phyloP scores from a whole-genome alignment of 106 monocot species.

The Allium sativum region DNA sequence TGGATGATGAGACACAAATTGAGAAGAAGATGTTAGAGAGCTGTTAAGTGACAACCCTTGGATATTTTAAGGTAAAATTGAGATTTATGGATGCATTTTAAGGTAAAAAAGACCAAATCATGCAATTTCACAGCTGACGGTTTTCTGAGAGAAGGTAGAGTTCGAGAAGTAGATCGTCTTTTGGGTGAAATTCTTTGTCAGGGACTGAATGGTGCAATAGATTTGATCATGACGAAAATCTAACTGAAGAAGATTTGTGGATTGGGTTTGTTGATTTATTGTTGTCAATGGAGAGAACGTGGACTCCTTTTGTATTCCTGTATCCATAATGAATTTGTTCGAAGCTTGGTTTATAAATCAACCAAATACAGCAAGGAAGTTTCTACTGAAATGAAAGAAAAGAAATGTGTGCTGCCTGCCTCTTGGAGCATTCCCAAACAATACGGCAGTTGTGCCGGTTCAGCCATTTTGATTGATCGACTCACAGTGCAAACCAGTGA shows the following conservation, averaged over 20 bases:
- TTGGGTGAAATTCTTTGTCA: slow-evolving; percentile 2
- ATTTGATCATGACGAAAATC: slow-evolving; percentile 11
- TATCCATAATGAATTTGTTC: slow-evolving; percentile 10
- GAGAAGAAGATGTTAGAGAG: slow-evolving; percentile 6
- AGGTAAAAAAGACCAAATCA: neutral
- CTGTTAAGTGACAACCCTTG: neutral
- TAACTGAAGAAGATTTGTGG: slow-evolving; percentile 15
- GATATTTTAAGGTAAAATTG: too few relatives aligned
- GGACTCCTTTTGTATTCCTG: slow-evolving; percentile 3
- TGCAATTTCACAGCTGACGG: neutral
- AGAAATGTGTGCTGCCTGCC: too few relatives aligned
- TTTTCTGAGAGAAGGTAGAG: slow-evolving; percentile 5
- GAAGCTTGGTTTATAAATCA: slow-evolving; percentile 5
- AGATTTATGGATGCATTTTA: neutral
- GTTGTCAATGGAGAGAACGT: slow-evolving; percentile 6
- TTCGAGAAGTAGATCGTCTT: slow-evolving; percentile 6
- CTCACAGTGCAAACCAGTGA: too few relatives aligned
- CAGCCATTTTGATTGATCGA: too few relatives aligned
- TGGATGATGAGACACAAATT: slow-evolving; percentile 11
- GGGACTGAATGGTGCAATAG: slow-evolving; percentile 8
- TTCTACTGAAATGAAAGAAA: too few relatives aligned
- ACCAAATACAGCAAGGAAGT: too few relatives aligned
- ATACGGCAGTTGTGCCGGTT: too few relatives aligned
- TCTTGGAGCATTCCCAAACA: too few relatives aligned
- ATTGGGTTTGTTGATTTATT: slow-evolving; percentile 9